These are phyloP conservation scores for Thalassiosira hispida DNA, from an alignment of 352 stramenopile species.

Conservation along the genomic window DNA sequence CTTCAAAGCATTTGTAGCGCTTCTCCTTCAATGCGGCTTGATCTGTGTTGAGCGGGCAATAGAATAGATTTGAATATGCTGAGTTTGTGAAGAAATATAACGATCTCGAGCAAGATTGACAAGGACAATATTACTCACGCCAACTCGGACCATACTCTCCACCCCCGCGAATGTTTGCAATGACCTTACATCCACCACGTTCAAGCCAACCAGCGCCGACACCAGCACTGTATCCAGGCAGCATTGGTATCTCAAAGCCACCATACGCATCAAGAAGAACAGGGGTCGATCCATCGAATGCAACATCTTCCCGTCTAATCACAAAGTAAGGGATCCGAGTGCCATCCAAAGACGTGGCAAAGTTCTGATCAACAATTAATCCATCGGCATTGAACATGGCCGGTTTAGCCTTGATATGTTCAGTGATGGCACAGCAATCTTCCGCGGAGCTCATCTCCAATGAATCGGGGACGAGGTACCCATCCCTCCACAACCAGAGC, in stretches of 20 bases:
- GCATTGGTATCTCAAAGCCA: slow-evolving; percentile 92
- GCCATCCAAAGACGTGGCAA: slow-evolving; percentile 90
- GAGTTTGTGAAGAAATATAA: too few species aligned
- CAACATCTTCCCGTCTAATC: slow-evolving; percentile 84
- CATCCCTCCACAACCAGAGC: slow-evolving; percentile 56
- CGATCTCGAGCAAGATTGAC: too few species aligned
- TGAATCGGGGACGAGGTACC: slow-evolving; percentile 52
- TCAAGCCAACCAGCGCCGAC: slow-evolving; percentile 89
- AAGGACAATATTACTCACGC: too few species aligned
- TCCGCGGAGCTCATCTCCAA: slow-evolving; percentile 47
- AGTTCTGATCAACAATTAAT: slow-evolving; percentile 76
- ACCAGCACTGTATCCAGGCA: slow-evolving; percentile 87
- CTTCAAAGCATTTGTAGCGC: slow-evolving; percentile 91
- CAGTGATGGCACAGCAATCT: slow-evolving; percentile 18
- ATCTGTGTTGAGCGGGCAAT: too few species aligned
- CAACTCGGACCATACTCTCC: slow-evolving; percentile 94
- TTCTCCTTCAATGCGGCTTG: slow-evolving; percentile 91
- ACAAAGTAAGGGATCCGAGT: slow-evolving; percentile 93
- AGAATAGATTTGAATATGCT: too few species aligned
- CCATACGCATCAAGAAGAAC: slow-evolving; percentile 92
- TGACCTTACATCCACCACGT: slow-evolving; percentile 87
- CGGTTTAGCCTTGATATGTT: slow-evolving; percentile 47
- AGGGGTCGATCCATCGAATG: slow-evolving; percentile 83
- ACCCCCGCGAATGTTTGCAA: slow-evolving; percentile 87
- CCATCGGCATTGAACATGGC: slow-evolving; percentile 53